phyloP scores from a whole-genome alignment of 345 rosid species.

The Excoecaria cochinchinensis region DNA sequence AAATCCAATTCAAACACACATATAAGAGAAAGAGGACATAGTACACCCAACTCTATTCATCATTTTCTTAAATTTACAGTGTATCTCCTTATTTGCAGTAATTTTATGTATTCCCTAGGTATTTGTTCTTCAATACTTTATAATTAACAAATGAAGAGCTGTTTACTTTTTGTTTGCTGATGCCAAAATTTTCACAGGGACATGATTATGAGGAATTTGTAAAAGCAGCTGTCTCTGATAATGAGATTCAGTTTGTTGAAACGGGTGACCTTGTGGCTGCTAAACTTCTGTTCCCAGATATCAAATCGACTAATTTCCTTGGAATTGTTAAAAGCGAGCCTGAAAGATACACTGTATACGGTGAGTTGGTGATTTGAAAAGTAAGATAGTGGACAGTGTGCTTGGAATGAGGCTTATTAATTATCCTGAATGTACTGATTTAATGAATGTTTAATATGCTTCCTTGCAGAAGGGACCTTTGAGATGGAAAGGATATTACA shows the following conservation, averaged over 20 bases:
- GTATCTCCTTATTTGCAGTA: neutral
- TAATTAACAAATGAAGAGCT: neutral
- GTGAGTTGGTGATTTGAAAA: constrained; percentile 40
- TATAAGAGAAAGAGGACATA: neutral
- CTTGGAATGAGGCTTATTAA: neutral
- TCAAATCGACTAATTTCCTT: constrained; percentile 41
- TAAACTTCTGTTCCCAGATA: constrained; percentile 56
- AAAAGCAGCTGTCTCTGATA: constrained; percentile 59
- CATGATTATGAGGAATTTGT: constrained; percentile 59
- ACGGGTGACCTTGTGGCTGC: constrained; percentile 45
- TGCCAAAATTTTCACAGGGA: constrained; percentile 45
- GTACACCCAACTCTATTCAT: neutral
- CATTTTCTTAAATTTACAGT: neutral
- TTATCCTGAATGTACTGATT: constrained; percentile 9
- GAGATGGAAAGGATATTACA: constrained; percentile 52
- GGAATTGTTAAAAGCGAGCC: constrained; percentile 84
- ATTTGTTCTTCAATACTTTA: neutral
- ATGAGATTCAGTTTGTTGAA: constrained; percentile 76
- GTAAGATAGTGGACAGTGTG: neutral
- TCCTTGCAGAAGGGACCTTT: constrained; percentile 61
- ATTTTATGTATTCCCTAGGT: neutral
- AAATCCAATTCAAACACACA: neutral
- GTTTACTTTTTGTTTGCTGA: neutral
- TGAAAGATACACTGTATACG: constrained; percentile 62
- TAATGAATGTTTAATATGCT: constrained; percentile 9